phyloP scores from a whole-genome alignment of 164 flowering plant species.

The Vitis cinerea region DNA sequence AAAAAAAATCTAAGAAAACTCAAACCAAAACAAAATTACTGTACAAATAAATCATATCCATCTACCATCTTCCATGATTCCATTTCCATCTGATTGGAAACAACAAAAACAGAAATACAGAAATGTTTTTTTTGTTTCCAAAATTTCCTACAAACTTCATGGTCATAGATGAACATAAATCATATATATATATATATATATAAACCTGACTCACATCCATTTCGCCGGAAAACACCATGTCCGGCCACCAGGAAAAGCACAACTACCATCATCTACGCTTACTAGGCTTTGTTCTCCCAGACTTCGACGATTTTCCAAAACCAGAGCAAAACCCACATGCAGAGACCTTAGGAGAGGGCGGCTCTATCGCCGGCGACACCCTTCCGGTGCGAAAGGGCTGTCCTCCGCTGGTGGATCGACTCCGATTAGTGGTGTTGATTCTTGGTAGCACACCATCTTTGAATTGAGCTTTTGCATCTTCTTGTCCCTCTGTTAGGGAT shows the following conservation, averaged over 20 bases:
- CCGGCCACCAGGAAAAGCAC: neutral
- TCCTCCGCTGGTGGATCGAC: slow-evolving; percentile 49
- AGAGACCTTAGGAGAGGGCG: slow-evolving; percentile 65
- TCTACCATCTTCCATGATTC: too few species aligned
- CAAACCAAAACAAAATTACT: too few species aligned
- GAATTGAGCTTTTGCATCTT: slow-evolving; percentile 5
- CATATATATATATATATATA: neutral
- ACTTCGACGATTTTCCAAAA: slow-evolving; percentile 27
- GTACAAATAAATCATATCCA: too few species aligned
- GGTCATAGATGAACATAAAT: too few species aligned
- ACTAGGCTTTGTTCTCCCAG: slow-evolving; percentile 27
- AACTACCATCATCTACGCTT: slow-evolving; percentile 34
- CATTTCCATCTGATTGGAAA: too few species aligned
- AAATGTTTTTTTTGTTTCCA: too few species aligned
- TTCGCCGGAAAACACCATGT: too few species aligned
- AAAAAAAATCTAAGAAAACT: too few species aligned
- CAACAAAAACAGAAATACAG: too few species aligned
- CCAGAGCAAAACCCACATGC: slow-evolving; percentile 54
- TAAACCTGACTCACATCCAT: neutral
- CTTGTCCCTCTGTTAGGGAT: neutral
- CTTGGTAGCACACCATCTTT: slow-evolving; percentile 13
- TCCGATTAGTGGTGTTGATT: slow-evolving; percentile 26
- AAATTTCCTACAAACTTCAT: too few species aligned
- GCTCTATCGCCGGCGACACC: slow-evolving; percentile 57
- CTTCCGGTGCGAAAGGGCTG: slow-evolving; percentile 40